These are phyloP conservation scores for Suillus sp. DNA, from an alignment of 768 basidiomycete genomes.

Conservation along the genomic window DNA sequence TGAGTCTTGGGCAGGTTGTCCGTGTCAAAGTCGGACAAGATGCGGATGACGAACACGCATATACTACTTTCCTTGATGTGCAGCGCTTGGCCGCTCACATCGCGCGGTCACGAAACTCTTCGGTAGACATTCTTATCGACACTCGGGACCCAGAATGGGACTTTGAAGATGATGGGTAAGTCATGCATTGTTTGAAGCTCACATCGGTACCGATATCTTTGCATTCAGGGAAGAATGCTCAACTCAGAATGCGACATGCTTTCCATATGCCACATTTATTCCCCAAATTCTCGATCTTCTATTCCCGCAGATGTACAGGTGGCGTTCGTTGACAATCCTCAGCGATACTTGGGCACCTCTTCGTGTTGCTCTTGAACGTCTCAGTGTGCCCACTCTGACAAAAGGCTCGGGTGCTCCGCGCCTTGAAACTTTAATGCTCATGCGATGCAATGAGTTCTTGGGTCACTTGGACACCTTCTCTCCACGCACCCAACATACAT, in stretches of 20 bases:
- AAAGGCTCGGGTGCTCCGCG: conserved; percentile 34
- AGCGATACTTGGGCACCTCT: conserved; percentile 63
- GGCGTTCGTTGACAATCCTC: conserved; percentile 54
- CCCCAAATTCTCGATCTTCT: conserved; percentile 40
- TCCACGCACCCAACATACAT: conserved; percentile 40
- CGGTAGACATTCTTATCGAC: conserved; percentile 59
- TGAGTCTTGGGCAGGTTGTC: conserved; percentile 36
- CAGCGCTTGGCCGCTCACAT: conserved; percentile 45
- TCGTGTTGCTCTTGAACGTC: conserved; percentile 48
- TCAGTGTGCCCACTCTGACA: conserved; percentile 39
- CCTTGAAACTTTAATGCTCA: conserved; percentile 54
- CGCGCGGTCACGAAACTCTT: conserved; percentile 46
- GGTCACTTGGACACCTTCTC: conserved; percentile 48
- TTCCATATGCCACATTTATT: conserved; percentile 17
- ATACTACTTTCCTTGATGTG: conserved; percentile 32
- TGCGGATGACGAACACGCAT: not conserved
- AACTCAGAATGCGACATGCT: not conserved
- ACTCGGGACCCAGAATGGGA: conserved; percentile 62
- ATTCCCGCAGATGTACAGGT: conserved; percentile 53
- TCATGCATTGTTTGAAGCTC: conserved; percentile 1
- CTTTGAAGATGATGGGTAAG: conserved; percentile 52
- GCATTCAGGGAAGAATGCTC: conserved; percentile 14
- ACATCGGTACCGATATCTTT: not conserved
- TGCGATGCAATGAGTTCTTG: conserved; percentile 62
- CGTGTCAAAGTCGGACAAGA: not conserved